Evolutionary conservation across 768 basidiomycete genomes (phyloP).

Genomic region (Leucocoprinus birnbaumii): DNA sequence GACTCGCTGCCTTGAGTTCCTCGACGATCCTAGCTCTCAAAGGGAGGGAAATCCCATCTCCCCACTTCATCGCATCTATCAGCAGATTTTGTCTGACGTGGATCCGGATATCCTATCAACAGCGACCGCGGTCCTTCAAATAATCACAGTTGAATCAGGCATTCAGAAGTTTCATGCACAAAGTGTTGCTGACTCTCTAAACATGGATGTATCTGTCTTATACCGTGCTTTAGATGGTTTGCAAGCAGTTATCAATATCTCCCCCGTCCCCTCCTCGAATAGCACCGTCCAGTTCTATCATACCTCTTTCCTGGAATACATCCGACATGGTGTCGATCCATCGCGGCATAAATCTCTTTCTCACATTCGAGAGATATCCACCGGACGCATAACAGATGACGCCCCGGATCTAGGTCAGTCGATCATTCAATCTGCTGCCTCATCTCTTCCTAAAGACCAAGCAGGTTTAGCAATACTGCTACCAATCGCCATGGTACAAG

Average conservation of each 20-base stretch:
- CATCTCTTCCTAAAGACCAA: not conserved
- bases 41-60: not conserved
- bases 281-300: too few species aligned
- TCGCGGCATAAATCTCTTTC: not conserved
- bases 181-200: not conserved
- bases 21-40: not conserved
- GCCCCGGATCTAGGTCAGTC: not conserved
- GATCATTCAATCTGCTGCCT: not conserved
- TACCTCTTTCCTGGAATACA: not conserved
- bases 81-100: not conserved
- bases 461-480: not conserved
- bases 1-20: not conserved
- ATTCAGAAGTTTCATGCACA: not conserved
- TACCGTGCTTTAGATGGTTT: not conserved
- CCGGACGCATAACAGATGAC: not conserved
- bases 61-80: not conserved
- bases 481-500: not conserved
- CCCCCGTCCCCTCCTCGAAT: too few species aligned
- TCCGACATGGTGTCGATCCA: not conserved
- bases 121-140: not conserved
- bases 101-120: not conserved
- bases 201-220: not conserved
- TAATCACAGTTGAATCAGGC: not conserved
- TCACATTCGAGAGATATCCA: not conserved
- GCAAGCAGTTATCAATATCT: not conserved